These are phyloP conservation scores for Fusarium camptoceras DNA, from an alignment of 2,329 filamentous ascomycete genomes.

Conservation along the genomic window DNA sequence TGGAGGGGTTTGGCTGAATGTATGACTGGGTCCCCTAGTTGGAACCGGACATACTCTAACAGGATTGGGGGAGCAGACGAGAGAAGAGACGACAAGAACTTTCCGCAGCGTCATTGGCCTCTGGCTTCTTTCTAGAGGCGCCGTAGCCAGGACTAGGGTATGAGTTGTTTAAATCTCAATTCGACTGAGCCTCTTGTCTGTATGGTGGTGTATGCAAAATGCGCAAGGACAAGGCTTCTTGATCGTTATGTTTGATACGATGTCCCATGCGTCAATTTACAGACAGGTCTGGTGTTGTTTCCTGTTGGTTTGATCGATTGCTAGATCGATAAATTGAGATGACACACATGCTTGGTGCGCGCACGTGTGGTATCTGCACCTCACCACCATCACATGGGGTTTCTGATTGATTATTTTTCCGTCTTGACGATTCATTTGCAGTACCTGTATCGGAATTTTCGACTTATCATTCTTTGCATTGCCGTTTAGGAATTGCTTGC, in stretches of 20 bases:
- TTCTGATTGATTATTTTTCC: not conserved
- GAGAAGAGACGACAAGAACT: conserved; percentile 36
- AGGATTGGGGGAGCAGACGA: conserved; percentile 19
- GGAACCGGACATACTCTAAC: conserved; percentile 3
- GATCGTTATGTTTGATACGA: conserved; percentile 1
- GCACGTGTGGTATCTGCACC: conserved; percentile 25
- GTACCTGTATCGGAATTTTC: conserved; percentile 7
- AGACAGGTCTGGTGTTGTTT: conserved; percentile 27
- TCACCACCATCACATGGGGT: conserved; percentile 15
- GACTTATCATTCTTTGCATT: conserved; percentile 30
- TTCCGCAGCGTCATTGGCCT: conserved; percentile 19
- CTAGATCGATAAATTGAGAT: conserved; percentile 21
- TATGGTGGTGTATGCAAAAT: conserved; percentile 9
- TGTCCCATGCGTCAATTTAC: conserved; percentile 26
- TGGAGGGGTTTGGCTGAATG: conserved; percentile 5
- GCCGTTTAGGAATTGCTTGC: conserved; percentile 32
- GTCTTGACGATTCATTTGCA: conserved; percentile 14
- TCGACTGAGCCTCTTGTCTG: conserved; percentile 12
- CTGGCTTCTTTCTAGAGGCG: conserved; percentile 4
- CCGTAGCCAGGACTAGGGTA: conserved; percentile 16
- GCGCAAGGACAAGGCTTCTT: conserved; percentile 5
- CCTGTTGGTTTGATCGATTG: conserved; percentile 18
- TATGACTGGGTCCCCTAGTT: conserved; percentile 19
- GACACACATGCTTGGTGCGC: conserved; percentile 16
- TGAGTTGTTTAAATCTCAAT: conserved; percentile 10